Evolutionary conservation across 2,329 filamentous ascomycete species (phyloP), one percentile per base, ranked within the genome.

Genomic region (Truncatella angustata): DNA sequence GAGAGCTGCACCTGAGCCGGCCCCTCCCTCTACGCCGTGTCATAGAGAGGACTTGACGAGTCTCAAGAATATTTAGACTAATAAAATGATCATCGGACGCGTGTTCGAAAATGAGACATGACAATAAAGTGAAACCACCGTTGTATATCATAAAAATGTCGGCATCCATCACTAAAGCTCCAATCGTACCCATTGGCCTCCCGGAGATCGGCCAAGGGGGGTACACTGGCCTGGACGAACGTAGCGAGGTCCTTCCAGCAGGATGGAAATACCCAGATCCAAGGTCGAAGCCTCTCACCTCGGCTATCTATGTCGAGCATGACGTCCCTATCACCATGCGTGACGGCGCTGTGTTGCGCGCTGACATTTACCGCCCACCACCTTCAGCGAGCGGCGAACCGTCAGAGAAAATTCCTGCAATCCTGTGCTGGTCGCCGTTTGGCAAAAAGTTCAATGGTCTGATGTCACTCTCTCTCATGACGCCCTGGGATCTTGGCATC

Each of bases 391-490:
- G 46, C 10, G 44, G 30, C 12, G 30, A 47, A 9, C 4, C 28
- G 5, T 52, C 45, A 10, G 40, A 52, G 3, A 43, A 46, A 14
- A 48, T 58, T 9, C 61, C 62, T 1, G 61, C 59, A 12, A 55
- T 64, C 37, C 23, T 64, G 5, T 42, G 30, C 42, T 62, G 57
- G 57, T 50, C 46, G 12, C 58, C 58, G 1, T 64, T 59, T 21
- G 62, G 62, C 52, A 64, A 64, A 52, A 58, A 57, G 32, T 58
- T 56, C 55, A 58, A 56, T 24, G 56, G 53, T n/a, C 21, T 53
- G 12, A 49, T 50, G 39, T 52, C 47, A n/a, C 36, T 61, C 23
- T 30, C 51, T 30, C 45, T 48, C 4, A 56, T 61, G 47, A 53
- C 49, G 47, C 53, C 52, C 14, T 56, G 57, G 55, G 51, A 56